Conservation (phyloP, 257 asterid species). For the Linaria vulgaris region DNA sequence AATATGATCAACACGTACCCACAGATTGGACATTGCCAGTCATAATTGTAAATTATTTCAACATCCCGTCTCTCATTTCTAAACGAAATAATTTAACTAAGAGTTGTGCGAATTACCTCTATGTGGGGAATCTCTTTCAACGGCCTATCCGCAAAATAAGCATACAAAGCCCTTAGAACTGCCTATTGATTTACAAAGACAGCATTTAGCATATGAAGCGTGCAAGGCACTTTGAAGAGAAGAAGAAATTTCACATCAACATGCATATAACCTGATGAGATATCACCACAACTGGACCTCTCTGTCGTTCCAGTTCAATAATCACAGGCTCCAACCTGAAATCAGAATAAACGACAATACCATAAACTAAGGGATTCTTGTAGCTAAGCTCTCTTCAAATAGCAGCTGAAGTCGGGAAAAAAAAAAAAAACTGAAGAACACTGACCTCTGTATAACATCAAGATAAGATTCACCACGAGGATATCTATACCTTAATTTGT, state of each 20-base stretch:
- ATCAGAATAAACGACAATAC: constrained; percentile 21
- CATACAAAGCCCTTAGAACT: constrained; percentile 92
- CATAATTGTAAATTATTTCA: no score
- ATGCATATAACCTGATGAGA: constrained; percentile 81
- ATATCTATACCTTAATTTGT: constrained; percentile 92
- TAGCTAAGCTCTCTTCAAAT: constrained; percentile 20
- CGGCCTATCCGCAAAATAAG: constrained; percentile 98
- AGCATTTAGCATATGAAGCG: constrained; percentile 28
- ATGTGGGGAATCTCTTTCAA: constrained; percentile 90
- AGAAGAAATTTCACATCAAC: constrained; percentile 13
- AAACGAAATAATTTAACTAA: not conserved
- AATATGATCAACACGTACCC: no score
- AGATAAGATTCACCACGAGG: constrained; percentile 99
- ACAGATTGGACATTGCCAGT: no score
- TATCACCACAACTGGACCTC: constrained; percentile 97
- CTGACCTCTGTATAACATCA: constrained; percentile 97
- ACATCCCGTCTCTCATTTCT: not conserved
- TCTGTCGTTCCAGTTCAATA: constrained; percentile 94
- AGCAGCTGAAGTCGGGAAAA: not conserved
- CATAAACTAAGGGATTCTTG: constrained; percentile 8
- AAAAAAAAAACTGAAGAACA: constrained; percentile 18
- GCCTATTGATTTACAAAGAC: constrained; percentile 50
- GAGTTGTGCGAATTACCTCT: constrained; percentile 57
- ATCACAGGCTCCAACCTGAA: constrained; percentile 96
- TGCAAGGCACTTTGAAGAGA: constrained; percentile 9